Evolutionary conservation across 345 rosid species (phyloP), one percentile per base, ranked within the genome.

Genomic region (Moringa oleifera): DNA sequence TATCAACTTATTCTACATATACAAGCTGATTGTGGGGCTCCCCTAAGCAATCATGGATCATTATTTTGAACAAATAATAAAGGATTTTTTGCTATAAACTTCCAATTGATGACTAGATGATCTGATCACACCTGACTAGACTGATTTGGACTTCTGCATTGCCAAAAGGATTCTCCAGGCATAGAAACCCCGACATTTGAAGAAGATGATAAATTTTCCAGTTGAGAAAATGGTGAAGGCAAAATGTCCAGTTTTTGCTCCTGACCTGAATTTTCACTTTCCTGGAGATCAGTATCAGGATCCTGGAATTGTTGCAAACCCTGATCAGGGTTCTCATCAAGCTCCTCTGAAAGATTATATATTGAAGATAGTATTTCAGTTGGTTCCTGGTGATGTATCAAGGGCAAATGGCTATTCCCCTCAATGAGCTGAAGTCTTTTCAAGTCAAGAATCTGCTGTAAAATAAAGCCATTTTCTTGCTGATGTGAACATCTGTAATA

Each of bases 401-500:
- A 15, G 13, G 77, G 72, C 2, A 65, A 62, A 50, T 6, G 36
- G 25, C 45, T 31, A 33, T 61, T 70, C 58, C 66, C 72, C 65
- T 81, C 82, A 21, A 45, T 77, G 10, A 80, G 81, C 70, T 80
- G 85, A 76, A 86, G 75, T 72, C 65, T 80, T 72, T 81, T 75
- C 77, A 86, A 59, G 68, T 85, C 86, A 64, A 86, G 85, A 77
- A 91, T 85, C 78, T 91, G 94, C 67, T 76, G 87, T 78, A 81
- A 58, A 67, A 86, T 75, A 66, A 69, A 75, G 63, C 78, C 68
- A 47, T 69, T 57, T 18, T 72, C 69, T 55, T 71, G 76, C 72
- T 66, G 69, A 61, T 63, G 66, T 61, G 50, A 66, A 46, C 69
- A 56, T 21, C 62, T 57, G 19, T 16, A 9, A 49, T 65, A 66